Base-by-base conservation (phyloP, 176 grass and related monocot species). In the Rhynchospora pubera region DNA sequence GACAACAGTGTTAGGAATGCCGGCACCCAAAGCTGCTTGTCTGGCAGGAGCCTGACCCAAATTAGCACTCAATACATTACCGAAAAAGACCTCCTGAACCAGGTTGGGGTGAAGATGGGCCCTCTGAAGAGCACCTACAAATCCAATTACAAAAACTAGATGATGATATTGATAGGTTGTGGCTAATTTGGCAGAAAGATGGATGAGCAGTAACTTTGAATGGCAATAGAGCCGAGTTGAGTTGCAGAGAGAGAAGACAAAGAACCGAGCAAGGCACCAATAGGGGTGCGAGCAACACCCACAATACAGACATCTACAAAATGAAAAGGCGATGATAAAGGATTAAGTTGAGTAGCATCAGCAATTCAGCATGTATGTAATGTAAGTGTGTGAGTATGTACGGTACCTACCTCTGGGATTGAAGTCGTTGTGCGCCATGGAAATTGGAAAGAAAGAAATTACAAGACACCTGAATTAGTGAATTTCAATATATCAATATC, bases 71-170 rank as follows among this genome's bases (percentile, higher is more conserved):
- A 97, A 85, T 13, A 97, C 95, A 83, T 97, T 97, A 22, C 95
- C 95, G 30, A 97, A 92, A 88, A 92, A 93, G 7, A 97, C 90
- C 87, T 97, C 95, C 88, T 97, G 95, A 71, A 97, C 95, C 22
- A 97, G 88, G 53, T 83, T 83, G 44, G 88, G 88, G 6, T 94
- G 81, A 2, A 97, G 50, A 52, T 87, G 89, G 12, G 95, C 92
- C 84, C 90, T 85, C 83, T 58, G 55, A 47, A 97, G 95, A 78
- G 95, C 92, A 34, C 85, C 95, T 97, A 16, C 26, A 77, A 11
- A 59, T n/a, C n/a, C n/a, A n/a, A n/a, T n/a, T n/a, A n/a, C n/a
- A n/a, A n/a, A n/a, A n/a, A n/a, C n/a, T n/a, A n/a, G n/a, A n/a
- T n/a, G n/a, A n/a, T n/a, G n/a, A n/a, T 28, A 28, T 28, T 28